A percentile compares a stretch with the other conserved stretches of the same genome.
phyloP scores from a whole-genome alignment of 495 filamentous ascomycete species.

The Rhypophila decipiens region DNA sequence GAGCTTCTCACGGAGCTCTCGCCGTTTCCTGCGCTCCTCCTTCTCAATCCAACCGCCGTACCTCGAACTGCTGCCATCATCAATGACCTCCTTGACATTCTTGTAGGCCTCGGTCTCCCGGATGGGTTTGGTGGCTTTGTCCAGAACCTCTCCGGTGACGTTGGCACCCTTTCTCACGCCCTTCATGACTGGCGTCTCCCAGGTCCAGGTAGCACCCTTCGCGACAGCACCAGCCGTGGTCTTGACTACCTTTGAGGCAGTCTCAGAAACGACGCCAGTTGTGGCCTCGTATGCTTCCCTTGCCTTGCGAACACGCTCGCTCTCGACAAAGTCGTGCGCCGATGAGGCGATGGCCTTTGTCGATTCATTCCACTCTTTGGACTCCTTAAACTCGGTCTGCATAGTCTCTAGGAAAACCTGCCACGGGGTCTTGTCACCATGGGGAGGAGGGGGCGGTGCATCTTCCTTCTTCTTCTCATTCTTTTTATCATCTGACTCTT shows the following conservation, averaged over 20 bases:
- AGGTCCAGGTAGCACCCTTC: slow-evolving; percentile 88
- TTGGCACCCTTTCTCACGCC: slow-evolving; percentile 83
- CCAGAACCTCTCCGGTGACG: slow-evolving; percentile 76
- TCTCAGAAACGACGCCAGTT: slow-evolving; percentile 64
- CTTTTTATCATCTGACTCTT: slow-evolving; percentile 39
- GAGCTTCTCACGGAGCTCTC: slow-evolving; percentile 65
- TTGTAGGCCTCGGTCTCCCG: slow-evolving; percentile 91
- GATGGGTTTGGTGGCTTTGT: slow-evolving; percentile 88
- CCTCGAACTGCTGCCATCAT: slow-evolving; percentile 91
- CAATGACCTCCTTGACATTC: slow-evolving; percentile 90
- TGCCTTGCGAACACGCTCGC: slow-evolving; percentile 80
- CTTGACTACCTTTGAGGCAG: slow-evolving; percentile 72
- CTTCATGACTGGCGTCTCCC: slow-evolving; percentile 90
- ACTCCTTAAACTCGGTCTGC: slow-evolving; percentile 85
- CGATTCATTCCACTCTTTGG: slow-evolving; percentile 98
- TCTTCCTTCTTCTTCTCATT: slow-evolving; percentile 63
- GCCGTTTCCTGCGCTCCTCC: slow-evolving; percentile 75
- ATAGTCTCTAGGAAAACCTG: slow-evolving; percentile 97
- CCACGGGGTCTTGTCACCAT: slow-evolving; percentile 96
- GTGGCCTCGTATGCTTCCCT: slow-evolving; percentile 79
- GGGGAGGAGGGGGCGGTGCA: slow-evolving; percentile 83
- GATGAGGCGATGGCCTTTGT: slow-evolving; percentile 87
- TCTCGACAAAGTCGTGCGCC: slow-evolving; percentile 88
- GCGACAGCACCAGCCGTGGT: slow-evolving; percentile 80
- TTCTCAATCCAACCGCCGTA: slow-evolving; percentile 97